Evolutionary conservation across 2,329 filamentous ascomycete species (phyloP), one percentile per base, ranked within the genome.

Genomic region (Botrytis sinoallii): DNA sequence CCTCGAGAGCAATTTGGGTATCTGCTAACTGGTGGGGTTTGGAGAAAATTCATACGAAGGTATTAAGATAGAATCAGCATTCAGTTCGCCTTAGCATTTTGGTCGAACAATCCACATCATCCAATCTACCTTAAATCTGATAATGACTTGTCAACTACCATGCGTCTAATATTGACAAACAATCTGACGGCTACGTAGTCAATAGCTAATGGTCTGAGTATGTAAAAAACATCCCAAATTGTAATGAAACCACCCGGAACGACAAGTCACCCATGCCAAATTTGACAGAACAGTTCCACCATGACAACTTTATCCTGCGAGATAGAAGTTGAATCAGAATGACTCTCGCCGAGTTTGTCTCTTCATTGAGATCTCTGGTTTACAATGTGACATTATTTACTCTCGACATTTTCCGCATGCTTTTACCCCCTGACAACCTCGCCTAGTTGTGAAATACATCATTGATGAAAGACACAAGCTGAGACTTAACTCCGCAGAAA

Each of bases 161-260:
- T 32, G 32, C 32, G 32, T 32, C 3, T 46, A 8, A 20, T 46
- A 0, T 3, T 32, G 32, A 4, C 2, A 32, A 32, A 32, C 32
- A 32, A 32, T 32, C 32, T 32, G 32, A 32, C 32, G 32, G 32
- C 32, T 32, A 32, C 32, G 32, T 32, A 32, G 32, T 32, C 32
- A 32, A 46, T 20, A 46, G 18, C 18, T 8, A 20, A 22, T 22
- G 44, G 44, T 52, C 46, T 52, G 22, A 25, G 4, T 25, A 52
- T 52, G 22, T 4, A 8, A 3, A 10, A 10, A 25, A 52, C 10
- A 12, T 25, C 22, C 22, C 22, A 52, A 52, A 12, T 1, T 12
- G 22, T 5, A 52, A 25, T 52, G 10, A 25, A 25, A 52, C 3
- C 0, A 25, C 4, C 4, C 22, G 0, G 0, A 52, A 12, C 5